Conservation (phyloP, 805 yeast species). For the Candida silvatica region DNA sequence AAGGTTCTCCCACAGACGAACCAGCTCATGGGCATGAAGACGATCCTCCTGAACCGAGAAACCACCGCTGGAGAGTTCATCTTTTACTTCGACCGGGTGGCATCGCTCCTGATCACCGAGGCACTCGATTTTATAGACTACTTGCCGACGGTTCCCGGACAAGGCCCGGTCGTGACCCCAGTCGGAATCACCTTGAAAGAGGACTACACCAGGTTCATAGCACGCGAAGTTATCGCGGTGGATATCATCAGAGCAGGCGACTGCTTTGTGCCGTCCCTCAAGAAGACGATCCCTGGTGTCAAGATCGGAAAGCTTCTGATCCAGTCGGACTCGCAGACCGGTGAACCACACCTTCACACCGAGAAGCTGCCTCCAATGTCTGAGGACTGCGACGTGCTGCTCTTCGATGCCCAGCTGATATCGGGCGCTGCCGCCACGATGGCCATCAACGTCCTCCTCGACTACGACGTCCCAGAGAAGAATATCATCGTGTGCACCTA, state of each 20-base stretch:
- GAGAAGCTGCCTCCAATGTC: slow-evolving; percentile 51
- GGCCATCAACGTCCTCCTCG: slow-evolving; percentile 84
- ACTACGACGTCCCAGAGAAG: slow-evolving; percentile 58
- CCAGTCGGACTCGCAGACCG: slow-evolving; percentile 81
- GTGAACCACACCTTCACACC: slow-evolving; percentile 91
- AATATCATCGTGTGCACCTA: slow-evolving; percentile 65
- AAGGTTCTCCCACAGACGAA: slow-evolving; percentile 39
- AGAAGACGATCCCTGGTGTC: slow-evolving; percentile 69
- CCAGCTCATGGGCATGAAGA: slow-evolving; percentile 65
- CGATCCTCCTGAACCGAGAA: slow-evolving; percentile 50
- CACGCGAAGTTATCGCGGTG: slow-evolving; percentile 56
- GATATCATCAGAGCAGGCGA: slow-evolving; percentile 88
- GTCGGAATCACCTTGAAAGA: slow-evolving; percentile 20
- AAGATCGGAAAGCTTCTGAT: slow-evolving; percentile 77
- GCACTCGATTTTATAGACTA: slow-evolving; percentile 55
- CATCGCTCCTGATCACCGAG: slow-evolving; percentile 56
- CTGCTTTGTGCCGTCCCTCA: slow-evolving; percentile 74
- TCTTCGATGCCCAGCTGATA: slow-evolving; percentile 81
- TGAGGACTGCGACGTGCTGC: slow-evolving; percentile 37
- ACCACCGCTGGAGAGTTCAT: slow-evolving; percentile 71
- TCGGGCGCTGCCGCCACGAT: slow-evolving; percentile 92
- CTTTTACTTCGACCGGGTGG: slow-evolving; percentile 80
- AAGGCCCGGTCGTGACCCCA: slow-evolving; percentile 31
- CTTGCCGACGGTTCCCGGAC: slow-evolving; percentile 4
- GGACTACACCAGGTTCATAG: slow-evolving; percentile 23